Conservation (phyloP, 164 flowering plant species). For the Umbellularia californica region DNA sequence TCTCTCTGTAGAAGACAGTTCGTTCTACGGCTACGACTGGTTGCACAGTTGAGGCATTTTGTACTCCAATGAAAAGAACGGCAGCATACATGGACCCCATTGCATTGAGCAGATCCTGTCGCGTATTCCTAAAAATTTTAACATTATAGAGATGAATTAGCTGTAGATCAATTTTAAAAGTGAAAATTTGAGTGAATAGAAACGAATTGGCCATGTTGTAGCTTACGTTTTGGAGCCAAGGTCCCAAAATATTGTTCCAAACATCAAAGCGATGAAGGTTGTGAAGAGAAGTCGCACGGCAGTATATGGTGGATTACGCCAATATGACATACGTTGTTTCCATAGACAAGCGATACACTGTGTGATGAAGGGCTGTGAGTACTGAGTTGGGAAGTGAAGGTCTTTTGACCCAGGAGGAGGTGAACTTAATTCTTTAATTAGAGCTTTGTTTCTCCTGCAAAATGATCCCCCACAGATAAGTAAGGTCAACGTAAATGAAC, state of each 20-base stretch:
- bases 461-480: not conserved
- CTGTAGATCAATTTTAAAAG: not conserved
- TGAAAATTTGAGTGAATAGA: not conserved
- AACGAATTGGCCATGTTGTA: not conserved
- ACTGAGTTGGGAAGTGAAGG: constrained; percentile 43
- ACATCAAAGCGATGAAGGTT: constrained; percentile 32
- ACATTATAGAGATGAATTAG: not conserved
- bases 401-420: constrained; percentile 38
- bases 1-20: constrained; percentile 40
- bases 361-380: constrained; percentile 33
- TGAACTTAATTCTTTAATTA: constrained; percentile 25
- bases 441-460: constrained; percentile 37
- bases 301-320: constrained; percentile 63
- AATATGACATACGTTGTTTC: constrained; percentile 68
- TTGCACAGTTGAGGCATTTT: constrained; percentile 30
- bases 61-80: constrained; percentile 27
- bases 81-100: constrained; percentile 51
- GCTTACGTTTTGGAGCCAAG: constrained; percentile 41
- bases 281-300: constrained; percentile 45
- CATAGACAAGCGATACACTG: constrained; percentile 58
- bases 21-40: constrained; percentile 38
- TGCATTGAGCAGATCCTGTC: constrained; percentile 38
- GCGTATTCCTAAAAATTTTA: constrained; percentile 17
- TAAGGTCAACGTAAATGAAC: not conserved
- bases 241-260: constrained; percentile 56